Conservation (phyloP, 495 filamentous ascomycete species). For the Penicillium pancosmium region DNA sequence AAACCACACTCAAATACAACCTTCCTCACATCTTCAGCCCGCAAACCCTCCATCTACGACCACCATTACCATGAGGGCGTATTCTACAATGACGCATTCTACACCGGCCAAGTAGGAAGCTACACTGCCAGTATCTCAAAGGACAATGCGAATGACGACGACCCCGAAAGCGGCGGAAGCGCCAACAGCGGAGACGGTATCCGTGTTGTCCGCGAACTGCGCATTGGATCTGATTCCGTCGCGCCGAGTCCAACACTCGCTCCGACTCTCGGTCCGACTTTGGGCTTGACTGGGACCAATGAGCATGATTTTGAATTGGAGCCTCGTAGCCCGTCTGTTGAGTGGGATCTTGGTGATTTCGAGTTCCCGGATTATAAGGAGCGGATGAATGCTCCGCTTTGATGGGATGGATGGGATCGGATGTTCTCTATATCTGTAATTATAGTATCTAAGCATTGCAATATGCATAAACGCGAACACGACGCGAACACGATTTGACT, state of each 20-base stretch:
- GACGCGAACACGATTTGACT: neutral
- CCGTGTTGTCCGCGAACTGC: constrained; percentile 38
- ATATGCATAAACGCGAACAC: neutral
- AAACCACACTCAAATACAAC: constrained; percentile 15
- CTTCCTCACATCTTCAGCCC: constrained; percentile 11
- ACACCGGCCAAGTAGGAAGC: constrained; percentile 9
- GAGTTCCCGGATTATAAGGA: constrained; percentile 35
- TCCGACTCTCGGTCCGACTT: neutral
- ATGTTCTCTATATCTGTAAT: neutral
- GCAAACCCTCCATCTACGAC: constrained; percentile 23
- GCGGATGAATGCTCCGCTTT: constrained; percentile 31
- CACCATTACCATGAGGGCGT: constrained; percentile 16
- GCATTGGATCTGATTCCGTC: constrained; percentile 22
- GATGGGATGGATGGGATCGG: neutral
- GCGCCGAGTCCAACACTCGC: neutral
- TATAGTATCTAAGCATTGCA: neutral
- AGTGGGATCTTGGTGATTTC: constrained; percentile 33
- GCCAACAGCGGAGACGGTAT: constrained; percentile 25
- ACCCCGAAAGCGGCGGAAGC: neutral
- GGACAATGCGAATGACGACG: constrained; percentile 11
- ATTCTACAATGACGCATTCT: constrained; percentile 30
- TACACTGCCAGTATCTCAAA: constrained; percentile 36
- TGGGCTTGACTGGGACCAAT: neutral
- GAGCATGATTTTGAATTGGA: constrained; percentile 21
- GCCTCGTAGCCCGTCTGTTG: constrained; percentile 13